A percentile compares a stretch with the other conserved stretches of the same genome.
phyloP scores from a whole-genome alignment of 371 early-diverging fungal species.

The Dinochytrium kinnereticum region DNA sequence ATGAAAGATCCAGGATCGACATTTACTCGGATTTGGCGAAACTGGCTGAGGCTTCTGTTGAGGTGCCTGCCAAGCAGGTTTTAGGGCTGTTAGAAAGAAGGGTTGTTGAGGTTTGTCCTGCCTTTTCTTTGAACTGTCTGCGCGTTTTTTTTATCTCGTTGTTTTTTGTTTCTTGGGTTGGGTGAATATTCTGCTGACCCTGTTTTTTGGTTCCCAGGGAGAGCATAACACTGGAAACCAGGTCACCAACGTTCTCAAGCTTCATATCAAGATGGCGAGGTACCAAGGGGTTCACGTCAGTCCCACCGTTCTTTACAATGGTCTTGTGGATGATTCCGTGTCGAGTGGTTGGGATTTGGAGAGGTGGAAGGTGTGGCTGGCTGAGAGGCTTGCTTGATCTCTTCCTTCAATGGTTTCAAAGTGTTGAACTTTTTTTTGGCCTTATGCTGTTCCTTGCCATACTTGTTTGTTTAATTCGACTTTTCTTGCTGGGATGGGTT shows the following conservation, averaged over 20 bases:
- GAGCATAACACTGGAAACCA: conserved; percentile 19
- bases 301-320: conserved; percentile 77
- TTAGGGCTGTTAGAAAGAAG: conserved; percentile 3
- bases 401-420: too few species aligned
- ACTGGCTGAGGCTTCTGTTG: conserved; percentile 50
- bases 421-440: too few species aligned
- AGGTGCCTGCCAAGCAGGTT: not conserved
- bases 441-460: too few species aligned
- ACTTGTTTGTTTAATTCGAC: too few species aligned
- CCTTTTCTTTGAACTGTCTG: too few species aligned
- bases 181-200: too few species aligned
- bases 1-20: conserved; percentile 58
- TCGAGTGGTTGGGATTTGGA: conserved; percentile 74
- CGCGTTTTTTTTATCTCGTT: too few species aligned
- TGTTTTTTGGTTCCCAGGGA: too few species aligned
- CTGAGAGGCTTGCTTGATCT: conserved; percentile 5
- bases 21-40: conserved; percentile 57
- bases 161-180: too few species aligned
- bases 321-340: conserved; percentile 68
- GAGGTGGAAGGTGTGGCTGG: conserved; percentile 60
- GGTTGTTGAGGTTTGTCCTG: too few species aligned
- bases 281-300: conserved; percentile 79
- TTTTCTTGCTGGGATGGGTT: too few species aligned
- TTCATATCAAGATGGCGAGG: conserved; percentile 67
- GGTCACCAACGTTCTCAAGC: conserved; percentile 72